Evolutionary conservation across 208 protist genomes (phyloP).

Genomic region (Tetramitus jugosus): DNA sequence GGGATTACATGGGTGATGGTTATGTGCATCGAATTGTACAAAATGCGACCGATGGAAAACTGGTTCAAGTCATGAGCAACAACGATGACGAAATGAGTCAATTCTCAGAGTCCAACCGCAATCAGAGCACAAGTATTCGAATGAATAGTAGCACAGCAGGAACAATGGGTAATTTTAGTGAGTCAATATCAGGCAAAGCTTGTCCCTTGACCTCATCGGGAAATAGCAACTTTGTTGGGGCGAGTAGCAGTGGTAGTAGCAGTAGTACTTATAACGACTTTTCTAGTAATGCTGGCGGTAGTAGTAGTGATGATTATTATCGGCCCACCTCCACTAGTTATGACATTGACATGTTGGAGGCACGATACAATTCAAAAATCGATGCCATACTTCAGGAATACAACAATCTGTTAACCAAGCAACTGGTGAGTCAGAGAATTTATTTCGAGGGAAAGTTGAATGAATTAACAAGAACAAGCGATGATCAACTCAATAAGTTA

Average conservation of each 20-base stretch:
- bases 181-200: no score
- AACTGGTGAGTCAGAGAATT: background rate
- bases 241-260: background rate
- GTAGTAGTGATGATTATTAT: background rate
- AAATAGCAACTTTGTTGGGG: no score
- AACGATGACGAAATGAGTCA: no score
- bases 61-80: conserved; percentile 17
- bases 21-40: conserved; percentile 24
- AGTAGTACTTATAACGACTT: no score
- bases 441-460: background rate
- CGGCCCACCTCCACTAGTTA: no score
- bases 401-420: background rate
- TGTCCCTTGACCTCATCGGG: no score
- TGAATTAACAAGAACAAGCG: background rate
- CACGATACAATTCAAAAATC: background rate
- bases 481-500: background rate
- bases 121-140: no score
- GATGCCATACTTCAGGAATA: background rate
- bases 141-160: no score
- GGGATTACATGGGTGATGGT: conserved; percentile 29
- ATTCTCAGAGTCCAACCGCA: no score
- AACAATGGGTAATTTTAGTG: no score
- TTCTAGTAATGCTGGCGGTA: background rate
- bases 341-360: background rate
- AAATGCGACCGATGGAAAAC: conserved; percentile 11